These are phyloP conservation scores for Prillingera fragicola DNA, from an alignment of 1,284 basidiomycete genomes.

Conservation along the genomic window DNA sequence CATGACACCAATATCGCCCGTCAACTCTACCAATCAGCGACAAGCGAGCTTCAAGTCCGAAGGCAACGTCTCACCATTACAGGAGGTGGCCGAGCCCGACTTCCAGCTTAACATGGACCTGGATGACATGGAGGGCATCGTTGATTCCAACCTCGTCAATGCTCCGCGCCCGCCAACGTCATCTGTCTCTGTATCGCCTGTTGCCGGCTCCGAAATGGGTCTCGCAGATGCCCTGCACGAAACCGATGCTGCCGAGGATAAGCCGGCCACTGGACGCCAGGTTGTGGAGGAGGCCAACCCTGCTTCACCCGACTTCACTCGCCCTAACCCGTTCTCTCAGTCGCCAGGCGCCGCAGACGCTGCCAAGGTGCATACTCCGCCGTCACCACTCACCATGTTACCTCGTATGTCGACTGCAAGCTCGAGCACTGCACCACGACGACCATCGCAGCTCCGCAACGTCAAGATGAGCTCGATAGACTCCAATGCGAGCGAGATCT, in stretches of 20 bases:
- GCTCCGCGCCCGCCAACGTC: slow-evolving; percentile 8
- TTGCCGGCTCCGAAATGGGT: slow-evolving; percentile 10
- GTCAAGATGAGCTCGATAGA: slow-evolving; percentile 38
- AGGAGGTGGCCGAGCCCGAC: slow-evolving; percentile 31
- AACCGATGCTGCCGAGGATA: slow-evolving; percentile 6
- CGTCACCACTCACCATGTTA: slow-evolving; percentile 33
- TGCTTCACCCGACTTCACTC: slow-evolving; percentile 1
- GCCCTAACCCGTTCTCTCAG: slow-evolving; percentile 9
- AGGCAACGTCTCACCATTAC: slow-evolving; percentile 28
- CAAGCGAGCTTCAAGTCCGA: neutral
- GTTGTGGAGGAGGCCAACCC: neutral
- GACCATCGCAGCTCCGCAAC: slow-evolving; percentile 45
- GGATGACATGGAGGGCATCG: slow-evolving; percentile 75
- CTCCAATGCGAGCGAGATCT: slow-evolving; percentile 23
- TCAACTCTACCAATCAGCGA: slow-evolving; percentile 4
- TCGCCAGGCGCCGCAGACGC: slow-evolving; percentile 19
- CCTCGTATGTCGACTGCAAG: too few species aligned
- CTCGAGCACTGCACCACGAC: slow-evolving; percentile 31
- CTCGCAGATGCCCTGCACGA: slow-evolving; percentile 29
- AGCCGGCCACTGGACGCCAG: neutral
- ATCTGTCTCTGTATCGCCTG: neutral
- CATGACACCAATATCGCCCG: slow-evolving; percentile 9
- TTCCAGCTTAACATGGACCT: slow-evolving; percentile 70
- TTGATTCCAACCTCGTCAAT: slow-evolving; percentile 53
- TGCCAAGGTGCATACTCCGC: slow-evolving; percentile 24